Evolutionary conservation across 2,329 filamentous ascomycete species (phyloP), one percentile per base, ranked within the genome.

Genomic region (Penicillium sp.): DNA sequence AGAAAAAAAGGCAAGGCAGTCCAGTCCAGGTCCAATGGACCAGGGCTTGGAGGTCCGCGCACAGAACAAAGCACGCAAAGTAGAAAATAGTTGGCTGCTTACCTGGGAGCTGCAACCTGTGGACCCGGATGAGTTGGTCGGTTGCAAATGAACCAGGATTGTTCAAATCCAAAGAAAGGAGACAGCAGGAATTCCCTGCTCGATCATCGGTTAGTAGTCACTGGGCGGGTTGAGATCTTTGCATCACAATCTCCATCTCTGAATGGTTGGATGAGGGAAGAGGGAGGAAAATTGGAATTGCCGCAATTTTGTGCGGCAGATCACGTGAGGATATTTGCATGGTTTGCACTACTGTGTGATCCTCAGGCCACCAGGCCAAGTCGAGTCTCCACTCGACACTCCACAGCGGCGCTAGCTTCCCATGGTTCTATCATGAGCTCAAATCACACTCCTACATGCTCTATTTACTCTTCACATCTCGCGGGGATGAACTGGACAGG

Each of bases 401-500:
- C 17, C 53, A 44, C 53, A 19, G 35, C 53, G 22, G 38, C 26
- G 19, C 22, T 19, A n/a, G 17, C n/a, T 56, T 47, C 53, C 40
- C 40, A 56, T 35, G 53, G 53, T 47, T 53, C 50, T 13, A 5
- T 28, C 38, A 59, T 13, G 4, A 26, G 30, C 51, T 44, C 28
- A 45, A 55, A 30, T 13, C 19, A 28, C 15, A 22, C 38, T 44
- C 24, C 19, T n/a, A 12, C 19, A 26, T 17, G 30, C 17, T 42
- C 17, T 42, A 19, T 28, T 10, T 17, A 7, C 22, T 24, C 12
- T 28, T 30, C 24, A 37, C 7, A 28, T 40, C 30, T 7, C 59
- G 54, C 47, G 15, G 45, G 17, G n/a, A 81, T 81, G 80, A 81
- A 81, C 59, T 81, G 80, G 79, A 80, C 76, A 26, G 79, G 79